Base-by-base conservation (phyloP, 2,329 filamentous ascomycete genomes). In the Aulographum hederae region DNA sequence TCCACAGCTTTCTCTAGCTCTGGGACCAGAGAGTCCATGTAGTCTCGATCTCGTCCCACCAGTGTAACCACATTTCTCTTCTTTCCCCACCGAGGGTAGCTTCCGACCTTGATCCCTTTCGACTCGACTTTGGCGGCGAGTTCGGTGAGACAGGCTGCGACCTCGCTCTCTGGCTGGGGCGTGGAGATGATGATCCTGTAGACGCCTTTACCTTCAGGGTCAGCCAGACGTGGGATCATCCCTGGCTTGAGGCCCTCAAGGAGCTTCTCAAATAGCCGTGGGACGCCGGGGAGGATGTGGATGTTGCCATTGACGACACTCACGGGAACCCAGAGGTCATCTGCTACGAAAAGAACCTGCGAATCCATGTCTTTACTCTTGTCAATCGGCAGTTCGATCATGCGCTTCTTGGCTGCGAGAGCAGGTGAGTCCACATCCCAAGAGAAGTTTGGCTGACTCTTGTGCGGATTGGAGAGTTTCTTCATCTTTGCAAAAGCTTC, bases 71-170 rank as follows among this genome's bases (percentile, higher is more conserved):
- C 89, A 53, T 95, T 95, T 39, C 65, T 65, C 45, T 72, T 71
- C 63, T 81, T 86, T 4, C 78, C 81, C 84, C 85, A 94, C 34
- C 82, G 65, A 21, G 89, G 89, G 54, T 98, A 95, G 53, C 81
- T 92, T 29, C 89, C 89, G 12, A 95, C 82, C 58, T 95, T 95
- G 45, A 95, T 67, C 3, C 82, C 84, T 45, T 68, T 72, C 1
- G 71, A 59, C 49, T 73, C 76, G 15, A 85, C 78, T 50, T 70
- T 70, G 18, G 60, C 66, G 4, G 85, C 80, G 38, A 95, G 58
- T 40, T 80, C 67, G 1, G 82, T 86, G 45, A 98, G 60, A 49
- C 80, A 94, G 13, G 64, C 69, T 10, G 89, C 86, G 19, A 94
- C 73, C 13, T 67, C 68, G 52, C 84, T 94, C 62, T 98, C 89